phyloP scores from a whole-genome alignment of 2,329 filamentous ascomycete genomes.

The Monosporascus sp. region DNA sequence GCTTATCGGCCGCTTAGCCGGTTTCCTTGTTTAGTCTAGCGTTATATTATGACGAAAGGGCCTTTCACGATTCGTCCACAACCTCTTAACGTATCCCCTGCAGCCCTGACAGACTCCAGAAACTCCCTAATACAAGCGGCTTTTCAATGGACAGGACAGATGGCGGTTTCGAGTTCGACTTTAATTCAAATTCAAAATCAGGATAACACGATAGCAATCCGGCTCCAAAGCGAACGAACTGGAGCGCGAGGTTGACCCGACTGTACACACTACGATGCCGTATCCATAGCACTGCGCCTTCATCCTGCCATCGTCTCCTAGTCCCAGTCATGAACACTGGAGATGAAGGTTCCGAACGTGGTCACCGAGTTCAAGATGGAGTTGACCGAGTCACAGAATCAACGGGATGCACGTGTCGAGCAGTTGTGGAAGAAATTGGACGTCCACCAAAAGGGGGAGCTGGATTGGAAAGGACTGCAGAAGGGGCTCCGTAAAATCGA shows the following conservation, averaged over 20 bases:
- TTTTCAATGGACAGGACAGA: background rate
- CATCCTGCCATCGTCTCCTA: conserved; percentile 14
- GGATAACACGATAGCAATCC: conserved; percentile 5
- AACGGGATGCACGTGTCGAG: conserved; percentile 76
- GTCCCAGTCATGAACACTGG: conserved; percentile 35
- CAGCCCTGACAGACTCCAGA: background rate
- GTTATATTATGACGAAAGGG: background rate
- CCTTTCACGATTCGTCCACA: background rate
- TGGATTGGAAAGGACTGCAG: conserved; percentile 80
- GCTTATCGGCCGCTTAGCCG: background rate
- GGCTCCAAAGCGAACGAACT: conserved; percentile 9
- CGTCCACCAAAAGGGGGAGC: conserved; percentile 66
- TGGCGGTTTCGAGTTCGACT: background rate
- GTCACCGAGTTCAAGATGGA: conserved; percentile 53
- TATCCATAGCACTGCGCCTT: conserved; percentile 19
- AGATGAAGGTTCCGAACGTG: conserved; percentile 44
- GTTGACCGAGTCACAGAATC: conserved; percentile 69
- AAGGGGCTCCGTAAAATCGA: conserved; percentile 83
- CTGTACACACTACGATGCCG: conserved; percentile 15
- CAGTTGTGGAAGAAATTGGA: conserved; percentile 81
- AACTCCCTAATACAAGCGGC: background rate
- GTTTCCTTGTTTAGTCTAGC: background rate
- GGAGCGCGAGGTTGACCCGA: conserved; percentile 3
- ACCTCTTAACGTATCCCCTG: background rate
- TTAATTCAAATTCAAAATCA: too few species aligned